Base-by-base conservation (phyloP, 495 filamentous ascomycete genomes). In the Talaromyces nanjingensis region DNA sequence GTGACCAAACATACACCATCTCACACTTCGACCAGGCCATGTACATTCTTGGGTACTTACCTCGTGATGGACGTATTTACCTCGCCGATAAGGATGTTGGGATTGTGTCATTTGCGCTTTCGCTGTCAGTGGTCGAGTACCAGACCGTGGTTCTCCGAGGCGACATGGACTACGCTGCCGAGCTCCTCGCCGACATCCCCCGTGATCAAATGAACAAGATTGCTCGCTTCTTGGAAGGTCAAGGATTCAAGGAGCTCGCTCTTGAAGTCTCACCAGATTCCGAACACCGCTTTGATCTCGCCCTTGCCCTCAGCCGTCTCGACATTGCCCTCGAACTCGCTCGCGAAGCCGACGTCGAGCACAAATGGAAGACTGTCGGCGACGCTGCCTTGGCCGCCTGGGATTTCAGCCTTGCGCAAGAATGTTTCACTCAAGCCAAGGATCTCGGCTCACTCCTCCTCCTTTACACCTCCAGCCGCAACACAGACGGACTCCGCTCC, bases 1-100 rank as follows among this genome's bases (percentile, higher is more conserved):
- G 94, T 59, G 94, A 98, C 75, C 92, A 97, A 76, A 96, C 92
- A 31, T 97, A 98, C 83, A 97, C 94, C n/a, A 89, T 99, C 70
- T 91, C 92, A 45, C 93, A 98, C 77, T 97, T 97, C 69, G 94
- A 99, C 76, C 85, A 91, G 70, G 86, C 91, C 16, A 92, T 93
- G 88, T 99, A 98, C 74, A 82, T 96, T 52, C 86, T 98, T 5
- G 94, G 93, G 55, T 99, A 98, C 72, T 87, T 99, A 56, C 91
- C 93, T 65, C 88, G 94, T 27, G 96, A 99, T 74, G 91, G 91
- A 11, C 84, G 91, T 57, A 87, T 98, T 70, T 99, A 99, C 73
- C 81, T 99, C 37, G 87, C 89, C 65, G 93, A 99, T 76, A 97
- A 97, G 75, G 94, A 98, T 72, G 89, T 98, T 69, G 88, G 86